Evolutionary conservation across 345 rosid species (phyloP), one percentile per base, ranked within the genome.

Genomic region (Iberis pinnata): DNA sequence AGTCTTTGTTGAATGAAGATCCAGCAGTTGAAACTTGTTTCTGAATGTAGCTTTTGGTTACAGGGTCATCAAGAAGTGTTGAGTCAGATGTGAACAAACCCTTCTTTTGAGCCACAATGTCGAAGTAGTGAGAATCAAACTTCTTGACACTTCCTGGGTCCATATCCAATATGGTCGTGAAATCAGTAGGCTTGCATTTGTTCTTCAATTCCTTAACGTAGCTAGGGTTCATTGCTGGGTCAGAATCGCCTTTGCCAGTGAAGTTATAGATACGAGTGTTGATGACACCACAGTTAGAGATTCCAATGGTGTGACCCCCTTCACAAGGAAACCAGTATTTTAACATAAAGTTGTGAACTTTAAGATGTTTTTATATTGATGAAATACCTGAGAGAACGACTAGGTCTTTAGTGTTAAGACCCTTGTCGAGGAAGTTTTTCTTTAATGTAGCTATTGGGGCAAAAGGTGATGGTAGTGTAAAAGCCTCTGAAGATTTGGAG

Each of bases 261-360:
- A 84, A 84, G 58, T 81, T 84, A 68, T 79, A 76, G 17, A 84
- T 49, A 7, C 86, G 80, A 26, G 7, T 24, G 12, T 46, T 31
- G 7, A 84, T 24, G 12, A 55, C 13, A 7, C 15, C 19, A 55
- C 88, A 81, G 4, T 49, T 69, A 40, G 83, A 74, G 20, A 68
- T 67, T 13, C 88, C 93, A 14, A 81, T 76, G 13, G 88, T 84
- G 71, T 81, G 88, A 12, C 43, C 80, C 36, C 80, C 83, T 75
- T 58, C 18, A 2, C 67, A 68, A 31, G n/a, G n/a, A n/a, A n/a
- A n/a, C n/a, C n/a, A n/a, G n/a, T n/a, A n/a, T n/a, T n/a, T n/a
- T n/a, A n/a, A n/a, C n/a, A n/a, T n/a, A n/a, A n/a, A n/a, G n/a
- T n/a, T n/a, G n/a, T n/a, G n/a, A n/a, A n/a, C n/a, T n/a, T n/a